These are phyloP conservation scores for Paramarasmius palmivorus DNA, from an alignment of 1,284 basidiomycete species.

Conservation along the genomic window DNA sequence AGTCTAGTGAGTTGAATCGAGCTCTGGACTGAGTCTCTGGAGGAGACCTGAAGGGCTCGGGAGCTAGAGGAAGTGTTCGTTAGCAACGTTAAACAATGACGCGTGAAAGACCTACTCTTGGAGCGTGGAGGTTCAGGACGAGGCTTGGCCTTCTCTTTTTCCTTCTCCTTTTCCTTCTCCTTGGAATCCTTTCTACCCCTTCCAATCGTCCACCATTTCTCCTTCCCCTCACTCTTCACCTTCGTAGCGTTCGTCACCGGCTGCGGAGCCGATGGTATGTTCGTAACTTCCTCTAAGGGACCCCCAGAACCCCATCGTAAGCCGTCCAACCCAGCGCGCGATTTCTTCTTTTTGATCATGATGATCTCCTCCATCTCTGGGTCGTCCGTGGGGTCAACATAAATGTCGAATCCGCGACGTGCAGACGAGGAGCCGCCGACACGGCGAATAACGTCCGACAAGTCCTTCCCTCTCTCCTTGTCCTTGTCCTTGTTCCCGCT, in stretches of 20 bases:
- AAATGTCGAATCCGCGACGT: constrained; percentile 64
- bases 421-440: constrained; percentile 45
- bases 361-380: constrained; percentile 68
- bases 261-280: constrained; percentile 37
- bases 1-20: constrained; percentile 68
- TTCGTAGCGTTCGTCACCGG: constrained; percentile 22
- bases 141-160: constrained; percentile 43
- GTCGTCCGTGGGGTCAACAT: constrained; percentile 66
- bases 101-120: constrained; percentile 30
- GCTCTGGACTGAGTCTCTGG: constrained; percentile 35
- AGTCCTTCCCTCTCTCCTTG: constrained; percentile 47
- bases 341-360: constrained; percentile 80
- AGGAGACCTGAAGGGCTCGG: constrained; percentile 41
- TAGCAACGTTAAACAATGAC: neutral
- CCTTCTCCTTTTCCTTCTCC: constrained; percentile 53
- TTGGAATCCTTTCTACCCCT: constrained; percentile 69
- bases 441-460: constrained; percentile 62
- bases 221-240: constrained; percentile 51
- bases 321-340: constrained; percentile 59
- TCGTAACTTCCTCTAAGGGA: constrained; percentile 59
- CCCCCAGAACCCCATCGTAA: constrained; percentile 56
- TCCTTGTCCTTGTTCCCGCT: constrained; percentile 30
- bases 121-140: constrained; percentile 39
- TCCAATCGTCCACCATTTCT: constrained; percentile 79
- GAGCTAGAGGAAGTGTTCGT: constrained; percentile 40